phyloP scores from a whole-genome alignment of 345 rosid genomes.

The Eutrema japonicum region DNA sequence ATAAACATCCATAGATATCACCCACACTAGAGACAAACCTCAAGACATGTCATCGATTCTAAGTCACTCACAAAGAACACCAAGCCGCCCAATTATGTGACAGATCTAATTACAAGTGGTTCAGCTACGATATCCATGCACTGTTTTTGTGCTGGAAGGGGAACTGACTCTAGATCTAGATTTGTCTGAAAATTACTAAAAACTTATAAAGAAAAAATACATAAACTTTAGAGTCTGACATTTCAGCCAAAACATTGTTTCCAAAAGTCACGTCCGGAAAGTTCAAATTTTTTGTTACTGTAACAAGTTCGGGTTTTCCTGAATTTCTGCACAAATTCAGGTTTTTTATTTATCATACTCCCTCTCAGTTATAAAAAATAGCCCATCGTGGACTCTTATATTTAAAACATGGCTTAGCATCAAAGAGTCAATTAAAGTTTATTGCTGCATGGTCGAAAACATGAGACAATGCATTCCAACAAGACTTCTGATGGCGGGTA shows the following conservation, averaged over 20 bases:
- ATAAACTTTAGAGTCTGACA: conserved; percentile 11
- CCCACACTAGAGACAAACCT: conserved; percentile 12
- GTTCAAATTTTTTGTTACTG: neutral
- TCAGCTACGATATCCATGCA: neutral
- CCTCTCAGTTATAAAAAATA: neutral
- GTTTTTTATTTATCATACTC: conserved; percentile 8
- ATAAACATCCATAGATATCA: conserved; percentile 27
- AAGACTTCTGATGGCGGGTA: conserved; percentile 3
- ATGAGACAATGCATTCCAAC: conserved; percentile 19
- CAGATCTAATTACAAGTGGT: conserved; percentile 10
- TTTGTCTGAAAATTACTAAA: conserved; percentile 4
- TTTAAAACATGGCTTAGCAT: conserved; percentile 6
- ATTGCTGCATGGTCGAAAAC: neutral
- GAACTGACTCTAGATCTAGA: conserved; percentile 6
- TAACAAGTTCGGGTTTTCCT: neutral
- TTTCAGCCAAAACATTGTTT: conserved; percentile 1
- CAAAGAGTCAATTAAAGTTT: conserved; percentile 5
- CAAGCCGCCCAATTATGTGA: neutral
- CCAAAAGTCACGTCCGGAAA: neutral
- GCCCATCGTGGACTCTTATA: neutral
- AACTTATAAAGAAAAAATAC: neutral
- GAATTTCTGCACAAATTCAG: neutral
- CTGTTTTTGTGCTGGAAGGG: neutral
- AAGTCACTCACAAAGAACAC: conserved; percentile 19
- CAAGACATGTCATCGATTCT: conserved; percentile 12